phyloP scores from a whole-genome alignment of 1,284 basidiomycete genomes.

The Mycena citricolor region DNA sequence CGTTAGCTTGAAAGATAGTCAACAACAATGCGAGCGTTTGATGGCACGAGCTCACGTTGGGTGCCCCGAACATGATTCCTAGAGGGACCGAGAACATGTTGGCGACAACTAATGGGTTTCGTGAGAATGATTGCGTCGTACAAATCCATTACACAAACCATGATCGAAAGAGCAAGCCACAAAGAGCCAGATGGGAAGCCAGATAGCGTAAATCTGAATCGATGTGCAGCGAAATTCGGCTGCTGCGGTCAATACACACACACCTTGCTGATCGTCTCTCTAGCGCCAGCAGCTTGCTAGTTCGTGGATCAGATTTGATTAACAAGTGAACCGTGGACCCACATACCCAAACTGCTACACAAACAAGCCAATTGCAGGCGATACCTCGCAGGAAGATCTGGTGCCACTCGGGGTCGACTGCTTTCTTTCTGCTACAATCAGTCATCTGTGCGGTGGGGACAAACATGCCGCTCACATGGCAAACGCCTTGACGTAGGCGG shows the following conservation, averaged over 20 bases:
- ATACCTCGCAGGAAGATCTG: conserved; percentile 77
- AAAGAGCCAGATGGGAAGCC: conserved; percentile 81
- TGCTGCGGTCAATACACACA: background rate
- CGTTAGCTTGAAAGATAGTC: conserved; percentile 43
- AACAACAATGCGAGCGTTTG: conserved; percentile 6
- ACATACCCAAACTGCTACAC: conserved; percentile 74
- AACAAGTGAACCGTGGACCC: too few species aligned
- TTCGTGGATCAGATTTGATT: too few species aligned
- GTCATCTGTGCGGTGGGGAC: conserved; percentile 3
- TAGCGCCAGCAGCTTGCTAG: conserved; percentile 73
- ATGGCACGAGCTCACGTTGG: conserved; percentile 42
- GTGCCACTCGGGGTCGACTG: conserved; percentile 64
- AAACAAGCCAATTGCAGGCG: conserved; percentile 79
- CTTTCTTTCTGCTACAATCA: conserved; percentile 51
- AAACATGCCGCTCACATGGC: conserved; percentile 43
- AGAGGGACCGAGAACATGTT: conserved; percentile 77
- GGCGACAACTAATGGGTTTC: conserved; percentile 48
- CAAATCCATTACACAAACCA: conserved; percentile 49
- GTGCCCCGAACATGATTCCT: conserved; percentile 71
- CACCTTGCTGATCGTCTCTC: conserved; percentile 72
- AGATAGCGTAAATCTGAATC: conserved; percentile 58
- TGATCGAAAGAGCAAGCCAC: conserved; percentile 74
- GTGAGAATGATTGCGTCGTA: conserved; percentile 2
- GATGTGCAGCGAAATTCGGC: background rate
- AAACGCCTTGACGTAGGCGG: conserved; percentile 48